These are phyloP conservation scores for Podaxis rugospora DNA, from an alignment of 768 basidiomycete species.

Conservation along the genomic window DNA sequence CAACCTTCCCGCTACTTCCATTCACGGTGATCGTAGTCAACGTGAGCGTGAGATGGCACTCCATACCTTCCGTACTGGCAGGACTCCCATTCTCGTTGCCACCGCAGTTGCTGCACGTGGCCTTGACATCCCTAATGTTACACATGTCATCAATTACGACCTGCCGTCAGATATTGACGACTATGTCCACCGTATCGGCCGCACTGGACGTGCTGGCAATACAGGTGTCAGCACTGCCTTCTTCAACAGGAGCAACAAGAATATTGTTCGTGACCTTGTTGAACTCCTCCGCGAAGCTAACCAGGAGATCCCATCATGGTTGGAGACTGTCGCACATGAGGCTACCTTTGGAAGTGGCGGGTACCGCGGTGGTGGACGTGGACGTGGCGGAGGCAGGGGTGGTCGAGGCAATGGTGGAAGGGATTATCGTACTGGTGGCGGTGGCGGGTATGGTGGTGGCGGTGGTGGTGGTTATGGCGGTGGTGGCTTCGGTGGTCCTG, in stretches of 20 bases:
- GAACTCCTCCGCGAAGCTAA: slow-evolving; percentile 95
- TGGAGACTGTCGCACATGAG: slow-evolving; percentile 84
- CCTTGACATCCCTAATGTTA: slow-evolving; percentile 98
- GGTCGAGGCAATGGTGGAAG: slow-evolving; percentile 45
- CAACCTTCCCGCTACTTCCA: slow-evolving; percentile 87
- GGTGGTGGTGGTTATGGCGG: slow-evolving; percentile 27
- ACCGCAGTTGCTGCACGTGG: slow-evolving; percentile 99
- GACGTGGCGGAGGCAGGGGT: slow-evolving; percentile 58
- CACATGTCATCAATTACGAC: slow-evolving; percentile 98
- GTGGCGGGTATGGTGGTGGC: slow-evolving; percentile 22
- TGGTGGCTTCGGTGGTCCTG: slow-evolving; percentile 23
- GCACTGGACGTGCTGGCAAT: slow-evolving; percentile 98
- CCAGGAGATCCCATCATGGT: slow-evolving; percentile 89
- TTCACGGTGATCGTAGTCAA: slow-evolving; percentile 97
- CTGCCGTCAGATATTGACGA: slow-evolving; percentile 98
- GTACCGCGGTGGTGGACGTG: slow-evolving; percentile 50
- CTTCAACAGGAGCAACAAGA: slow-evolving; percentile 90
- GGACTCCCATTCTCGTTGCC: slow-evolving; percentile 94
- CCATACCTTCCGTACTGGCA: slow-evolving; percentile 91
- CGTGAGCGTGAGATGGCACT: slow-evolving; percentile 96
- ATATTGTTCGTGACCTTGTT: slow-evolving; percentile 87
- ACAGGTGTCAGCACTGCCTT: slow-evolving; percentile 94
- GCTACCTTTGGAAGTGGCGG: slow-evolving; percentile 63
- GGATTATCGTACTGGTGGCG: slow-evolving; percentile 39
- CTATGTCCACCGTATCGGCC: slow-evolving; percentile 97